Percentiles rank a stretch among this genome's conserved stretches.
Conservation (phyloP, 2,329 filamentous ascomycete species). For the Venturia oleaginea region DNA sequence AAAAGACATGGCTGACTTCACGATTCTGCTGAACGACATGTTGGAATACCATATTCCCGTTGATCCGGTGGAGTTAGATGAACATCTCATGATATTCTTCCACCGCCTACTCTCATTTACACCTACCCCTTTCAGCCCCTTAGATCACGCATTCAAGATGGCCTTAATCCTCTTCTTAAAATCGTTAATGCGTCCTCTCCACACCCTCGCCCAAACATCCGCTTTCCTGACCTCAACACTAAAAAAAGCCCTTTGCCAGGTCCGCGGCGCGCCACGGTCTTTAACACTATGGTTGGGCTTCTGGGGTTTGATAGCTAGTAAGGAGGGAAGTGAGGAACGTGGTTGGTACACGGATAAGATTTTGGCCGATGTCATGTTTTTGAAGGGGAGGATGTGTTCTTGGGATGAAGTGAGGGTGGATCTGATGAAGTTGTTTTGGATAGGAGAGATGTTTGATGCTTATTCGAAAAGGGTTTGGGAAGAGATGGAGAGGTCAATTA, state of each 20-base stretch:
- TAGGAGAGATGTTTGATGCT: not conserved
- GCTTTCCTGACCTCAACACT: not conserved
- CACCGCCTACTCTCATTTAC: not conserved
- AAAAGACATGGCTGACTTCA: conserved; percentile 2
- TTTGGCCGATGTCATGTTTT: not conserved
- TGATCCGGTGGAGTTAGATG: not conserved
- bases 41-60: not conserved
- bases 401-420: not conserved
- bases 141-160: not conserved
- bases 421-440: not conserved
- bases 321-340: not conserved
- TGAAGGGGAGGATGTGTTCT: conserved; percentile 1
- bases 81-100: not conserved
- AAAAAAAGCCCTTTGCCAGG: not conserved
- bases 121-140: not conserved
- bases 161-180: not conserved
- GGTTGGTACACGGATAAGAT: not conserved
- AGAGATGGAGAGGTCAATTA: not conserved
- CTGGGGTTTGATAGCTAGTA: not conserved
- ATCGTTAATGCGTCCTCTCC: not conserved
- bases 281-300: not conserved
- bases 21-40: not conserved
- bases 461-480: not conserved
- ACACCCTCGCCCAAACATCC: not conserved
- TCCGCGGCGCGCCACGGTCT: not conserved